These are phyloP conservation scores for Chalciporus piperatus DNA, from an alignment of 768 basidiomycete species.

Conservation along the genomic window DNA sequence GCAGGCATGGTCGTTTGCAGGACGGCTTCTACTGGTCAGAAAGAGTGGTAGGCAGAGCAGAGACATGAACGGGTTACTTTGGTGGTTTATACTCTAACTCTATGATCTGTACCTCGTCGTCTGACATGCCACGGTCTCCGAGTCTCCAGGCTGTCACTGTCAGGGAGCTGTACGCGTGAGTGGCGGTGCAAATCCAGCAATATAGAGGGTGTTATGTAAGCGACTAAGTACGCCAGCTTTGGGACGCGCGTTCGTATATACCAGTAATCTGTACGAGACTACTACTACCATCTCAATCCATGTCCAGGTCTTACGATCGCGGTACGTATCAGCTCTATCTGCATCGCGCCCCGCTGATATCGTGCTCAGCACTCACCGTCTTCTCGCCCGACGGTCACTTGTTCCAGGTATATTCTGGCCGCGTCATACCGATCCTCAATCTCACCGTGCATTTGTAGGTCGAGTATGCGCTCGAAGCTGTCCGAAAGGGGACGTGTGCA, in stretches of 20 bases:
- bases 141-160: too few species aligned
- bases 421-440: slow-evolving; percentile 23
- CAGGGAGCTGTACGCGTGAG: too few species aligned
- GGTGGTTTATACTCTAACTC: slow-evolving; percentile 7
- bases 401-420: slow-evolving; percentile 70
- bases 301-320: slow-evolving; percentile 98
- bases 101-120: slow-evolving; percentile 29
- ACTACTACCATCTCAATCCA: slow-evolving; percentile 30
- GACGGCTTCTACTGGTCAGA: slow-evolving; percentile 8
- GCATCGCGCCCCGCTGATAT: slow-evolving; percentile 1
- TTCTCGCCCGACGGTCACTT: slow-evolving; percentile 99
- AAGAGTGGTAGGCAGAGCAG: neutral
- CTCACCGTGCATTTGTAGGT: slow-evolving; percentile 55
- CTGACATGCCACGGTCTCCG: slow-evolving; percentile 13
- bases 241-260: slow-evolving; percentile 52
- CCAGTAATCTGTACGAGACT: neutral
- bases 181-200: slow-evolving; percentile 7
- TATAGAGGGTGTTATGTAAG: slow-evolving; percentile 22
- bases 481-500: slow-evolving; percentile 94
- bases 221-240: slow-evolving; percentile 22
- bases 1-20: slow-evolving; percentile 36
- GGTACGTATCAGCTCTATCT: slow-evolving; percentile 47
- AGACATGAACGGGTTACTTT: slow-evolving; percentile 10
- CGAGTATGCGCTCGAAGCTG: slow-evolving; percentile 98
- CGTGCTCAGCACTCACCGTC: slow-evolving; percentile 79